Base-by-base conservation (phyloP, 31 red algal species). In the Asparagopsis taxiformis region DNA sequence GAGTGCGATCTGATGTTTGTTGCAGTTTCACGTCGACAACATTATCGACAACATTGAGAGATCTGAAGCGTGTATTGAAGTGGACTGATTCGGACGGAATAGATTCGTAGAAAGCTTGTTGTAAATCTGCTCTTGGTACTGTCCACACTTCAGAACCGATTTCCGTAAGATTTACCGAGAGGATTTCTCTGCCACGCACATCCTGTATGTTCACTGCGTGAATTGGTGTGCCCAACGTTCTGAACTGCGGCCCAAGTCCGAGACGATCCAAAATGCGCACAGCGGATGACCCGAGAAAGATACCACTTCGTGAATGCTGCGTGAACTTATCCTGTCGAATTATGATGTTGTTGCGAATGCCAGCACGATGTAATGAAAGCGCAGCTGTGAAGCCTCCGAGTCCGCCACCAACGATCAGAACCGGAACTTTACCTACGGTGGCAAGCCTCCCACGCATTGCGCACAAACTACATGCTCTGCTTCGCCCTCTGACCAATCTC, bases 241-340 rank as follows among this genome's bases (percentile, higher is more conserved):
- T 52, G 54, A 74, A 85, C 22, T 85, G 60, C 19, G 81, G 64
- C n/a, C 81, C 81, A 10, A 85, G 50, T 9, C 81, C 81, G 3
- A 85, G 52, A 20, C 81, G 69, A 70, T 85, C 81, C 3, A 85
- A 68, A 75, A 85, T 85, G 35, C 81, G 39, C 26, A 85, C 65
- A 28, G 81, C 69, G 8, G 81, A 75, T 1, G 67, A 68, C n/a
- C 70, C 81, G 15, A 85, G 28, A 34, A 85, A 85, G 17, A 75
- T 70, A 0, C 60, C 81, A 49, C 44, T 58, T 50, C 81, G 70
- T 29, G 81, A 68, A 55, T 75, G 49, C 51, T 85, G 59, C 17
- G 81, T 75, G 54, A 85, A 75, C 28, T 75, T 85, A 20, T 32
- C 48, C 55, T 67, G 39, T 7, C 54, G 69, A 34, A 68, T 67